Evolutionary conservation across 2,329 filamentous ascomycete genomes (phyloP).

Genomic region (Teratosphaeria nubilosa): DNA sequence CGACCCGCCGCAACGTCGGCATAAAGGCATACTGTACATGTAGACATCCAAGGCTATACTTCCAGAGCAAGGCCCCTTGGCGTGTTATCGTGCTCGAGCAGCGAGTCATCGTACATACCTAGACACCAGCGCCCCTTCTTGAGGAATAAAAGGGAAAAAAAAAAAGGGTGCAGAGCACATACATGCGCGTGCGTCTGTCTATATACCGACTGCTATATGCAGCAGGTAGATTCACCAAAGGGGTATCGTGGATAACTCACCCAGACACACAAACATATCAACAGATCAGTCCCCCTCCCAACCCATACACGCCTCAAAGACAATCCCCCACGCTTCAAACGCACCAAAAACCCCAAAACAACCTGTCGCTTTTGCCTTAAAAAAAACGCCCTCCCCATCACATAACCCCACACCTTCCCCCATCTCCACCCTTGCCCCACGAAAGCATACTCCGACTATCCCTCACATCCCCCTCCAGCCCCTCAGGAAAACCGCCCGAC

Average conservation of each 20-base stretch:
- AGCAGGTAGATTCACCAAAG: neutral
- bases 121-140: no score
- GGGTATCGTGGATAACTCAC: neutral
- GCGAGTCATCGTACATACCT: no score
- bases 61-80: no score
- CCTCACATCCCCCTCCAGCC: constrained; percentile 6
- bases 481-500: constrained; percentile 4
- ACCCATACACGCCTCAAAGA: no score
- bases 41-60: no score
- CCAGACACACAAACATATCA: neutral
- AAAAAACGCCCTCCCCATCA: constrained; percentile 3
- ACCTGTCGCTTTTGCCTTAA: neutral
- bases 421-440: constrained; percentile 5
- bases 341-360: neutral
- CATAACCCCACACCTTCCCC: constrained; percentile 16
- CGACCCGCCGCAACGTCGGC: no score
- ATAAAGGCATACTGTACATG: no score
- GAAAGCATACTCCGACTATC: constrained; percentile 19
- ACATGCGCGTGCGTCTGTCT: neutral
- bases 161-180: neutral
- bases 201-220: neutral
- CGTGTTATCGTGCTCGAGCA: no score
- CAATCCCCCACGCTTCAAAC: no score
- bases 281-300: no score
- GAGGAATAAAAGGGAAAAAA: no score